Percentiles rank a stretch among this genome's conserved stretches.
phyloP scores from a whole-genome alignment of 108 stramenopile genomes.

The Cylindrotheca fusiformis region DNA sequence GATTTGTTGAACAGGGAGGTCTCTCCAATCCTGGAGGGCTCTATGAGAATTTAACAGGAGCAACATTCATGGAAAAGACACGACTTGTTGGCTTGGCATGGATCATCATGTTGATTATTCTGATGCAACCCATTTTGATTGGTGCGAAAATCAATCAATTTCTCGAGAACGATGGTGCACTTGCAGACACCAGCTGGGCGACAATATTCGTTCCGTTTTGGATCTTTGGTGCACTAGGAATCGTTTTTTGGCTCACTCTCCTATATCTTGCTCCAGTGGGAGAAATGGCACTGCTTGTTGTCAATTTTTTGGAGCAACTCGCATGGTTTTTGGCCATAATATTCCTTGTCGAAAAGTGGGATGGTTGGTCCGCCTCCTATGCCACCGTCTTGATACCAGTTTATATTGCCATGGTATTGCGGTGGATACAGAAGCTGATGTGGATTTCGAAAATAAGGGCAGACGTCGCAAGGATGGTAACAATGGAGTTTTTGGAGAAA shows the following conservation, averaged over 20 bases:
- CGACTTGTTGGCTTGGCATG: slow-evolving; percentile 53
- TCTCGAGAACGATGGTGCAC: slow-evolving; percentile 38
- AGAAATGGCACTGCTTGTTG: slow-evolving; percentile 20
- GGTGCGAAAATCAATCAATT: slow-evolving; percentile 73
- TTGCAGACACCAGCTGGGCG: slow-evolving; percentile 57
- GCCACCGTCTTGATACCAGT: slow-evolving; percentile 27
- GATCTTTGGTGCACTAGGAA: slow-evolving; percentile 36
- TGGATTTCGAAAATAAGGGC: slow-evolving; percentile 24
- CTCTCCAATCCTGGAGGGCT: slow-evolving; percentile 52
- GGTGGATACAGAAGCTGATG: slow-evolving; percentile 21
- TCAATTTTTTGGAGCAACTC: slow-evolving; percentile 36
- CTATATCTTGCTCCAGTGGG: slow-evolving; percentile 16
- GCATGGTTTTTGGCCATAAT: slow-evolving; percentile 43
- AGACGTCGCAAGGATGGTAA: slow-evolving; percentile 58
- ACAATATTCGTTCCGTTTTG: slow-evolving; percentile 62
- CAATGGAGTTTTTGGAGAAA: slow-evolving; percentile 53
- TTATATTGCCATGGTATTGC: slow-evolving; percentile 33
- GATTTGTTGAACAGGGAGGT: slow-evolving; percentile 37
- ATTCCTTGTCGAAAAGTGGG: slow-evolving; percentile 35
- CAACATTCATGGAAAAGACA: slow-evolving; percentile 47
- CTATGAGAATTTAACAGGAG: slow-evolving; percentile 61
- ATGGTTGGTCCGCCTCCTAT: slow-evolving; percentile 21
- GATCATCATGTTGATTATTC: slow-evolving; percentile 36
- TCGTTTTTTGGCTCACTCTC: slow-evolving; percentile 17
- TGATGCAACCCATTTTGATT: slow-evolving; percentile 76